Evolutionary conservation across 345 rosid genomes (phyloP).

Genomic region (Arabis alpina): DNA sequence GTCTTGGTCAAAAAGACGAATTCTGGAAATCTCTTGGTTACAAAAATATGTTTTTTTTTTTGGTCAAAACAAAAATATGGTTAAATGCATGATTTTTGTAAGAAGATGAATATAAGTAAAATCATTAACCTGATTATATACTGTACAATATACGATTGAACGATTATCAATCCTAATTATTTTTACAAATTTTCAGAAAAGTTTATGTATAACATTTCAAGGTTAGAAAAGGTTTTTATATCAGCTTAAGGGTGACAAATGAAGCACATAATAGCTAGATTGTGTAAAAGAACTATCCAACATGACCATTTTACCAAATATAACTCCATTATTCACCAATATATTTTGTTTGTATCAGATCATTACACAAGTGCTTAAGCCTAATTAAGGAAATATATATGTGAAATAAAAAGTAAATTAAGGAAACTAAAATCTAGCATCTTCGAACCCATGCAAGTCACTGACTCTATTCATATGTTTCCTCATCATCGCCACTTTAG

Average conservation of each 20-base stretch:
- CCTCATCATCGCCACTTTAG: slow-evolving; percentile 86
- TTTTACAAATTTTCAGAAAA: no score
- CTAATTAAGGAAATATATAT: slow-evolving; percentile 15
- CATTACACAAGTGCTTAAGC: slow-evolving; percentile 29
- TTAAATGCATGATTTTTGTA: no score
- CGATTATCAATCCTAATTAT: no score
- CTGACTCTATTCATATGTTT: slow-evolving; percentile 92
- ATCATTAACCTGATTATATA: no score
- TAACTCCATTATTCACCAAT: slow-evolving; percentile 30
- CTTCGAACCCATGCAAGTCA: slow-evolving; percentile 94
- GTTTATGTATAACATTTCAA: no score
- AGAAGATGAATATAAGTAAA: no score
- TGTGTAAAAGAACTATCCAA: not conserved
- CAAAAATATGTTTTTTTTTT: no score
- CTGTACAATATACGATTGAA: no score
- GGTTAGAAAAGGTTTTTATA: not conserved
- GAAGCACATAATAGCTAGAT: not conserved
- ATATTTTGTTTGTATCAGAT: slow-evolving; percentile 27
- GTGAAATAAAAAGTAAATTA: not conserved
- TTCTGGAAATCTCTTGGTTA: no score
- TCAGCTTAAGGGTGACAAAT: slow-evolving; percentile 3
- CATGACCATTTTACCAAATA: slow-evolving; percentile 10
- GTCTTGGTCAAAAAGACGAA: no score
- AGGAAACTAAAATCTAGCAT: slow-evolving; percentile 74
- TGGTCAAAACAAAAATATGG: no score